These are phyloP conservation scores for Cyberlindnera samutprakarnensis DNA, from an alignment of 805 yeast species.

Conservation along the genomic window DNA sequence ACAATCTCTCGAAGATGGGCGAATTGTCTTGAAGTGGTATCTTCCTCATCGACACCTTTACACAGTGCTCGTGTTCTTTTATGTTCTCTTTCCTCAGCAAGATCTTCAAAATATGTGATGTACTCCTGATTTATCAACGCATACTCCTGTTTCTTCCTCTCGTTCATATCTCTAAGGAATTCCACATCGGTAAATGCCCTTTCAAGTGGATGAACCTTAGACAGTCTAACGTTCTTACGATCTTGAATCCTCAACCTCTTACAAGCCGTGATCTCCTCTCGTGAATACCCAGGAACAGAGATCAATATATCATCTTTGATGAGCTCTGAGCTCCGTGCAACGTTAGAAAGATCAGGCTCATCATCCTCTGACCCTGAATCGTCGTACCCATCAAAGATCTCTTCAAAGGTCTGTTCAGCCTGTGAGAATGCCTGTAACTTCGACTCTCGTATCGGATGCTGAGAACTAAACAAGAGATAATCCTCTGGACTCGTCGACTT, in stretches of 20 bases:
- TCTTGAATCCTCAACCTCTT: slow-evolving; percentile 18
- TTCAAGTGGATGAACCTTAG: slow-evolving; percentile 17
- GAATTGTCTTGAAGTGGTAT: slow-evolving; percentile 1
- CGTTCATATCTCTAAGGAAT: slow-evolving; percentile 12
- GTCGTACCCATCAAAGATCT: slow-evolving; percentile 16
- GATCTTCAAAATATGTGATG: slow-evolving; percentile 4
- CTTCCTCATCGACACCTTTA: neutral
- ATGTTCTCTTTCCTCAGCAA: slow-evolving; percentile 3
- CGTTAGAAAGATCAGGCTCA: slow-evolving; percentile 19
- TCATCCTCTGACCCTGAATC: slow-evolving; percentile 23
- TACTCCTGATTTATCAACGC: slow-evolving; percentile 13
- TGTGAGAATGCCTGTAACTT: slow-evolving; percentile 18
- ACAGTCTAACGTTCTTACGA: slow-evolving; percentile 18
- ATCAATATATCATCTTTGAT: slow-evolving; percentile 19
- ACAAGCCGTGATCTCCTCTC: slow-evolving; percentile 20
- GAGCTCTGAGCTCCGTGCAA: slow-evolving; percentile 11
- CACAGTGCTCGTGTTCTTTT: slow-evolving; percentile 1
- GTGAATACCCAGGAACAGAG: slow-evolving; percentile 21
- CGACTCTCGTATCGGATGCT: slow-evolving; percentile 20
- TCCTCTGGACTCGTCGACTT: slow-evolving; percentile 21
- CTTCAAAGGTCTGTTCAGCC: slow-evolving; percentile 19
- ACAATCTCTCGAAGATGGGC: slow-evolving; percentile 7
- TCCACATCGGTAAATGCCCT: slow-evolving; percentile 13
- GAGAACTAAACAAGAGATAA: slow-evolving; percentile 15
- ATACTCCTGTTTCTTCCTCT: slow-evolving; percentile 14